These are phyloP conservation scores for Paecilomyces fulvus DNA, from an alignment of 2,329 filamentous ascomycete species.

Conservation along the genomic window DNA sequence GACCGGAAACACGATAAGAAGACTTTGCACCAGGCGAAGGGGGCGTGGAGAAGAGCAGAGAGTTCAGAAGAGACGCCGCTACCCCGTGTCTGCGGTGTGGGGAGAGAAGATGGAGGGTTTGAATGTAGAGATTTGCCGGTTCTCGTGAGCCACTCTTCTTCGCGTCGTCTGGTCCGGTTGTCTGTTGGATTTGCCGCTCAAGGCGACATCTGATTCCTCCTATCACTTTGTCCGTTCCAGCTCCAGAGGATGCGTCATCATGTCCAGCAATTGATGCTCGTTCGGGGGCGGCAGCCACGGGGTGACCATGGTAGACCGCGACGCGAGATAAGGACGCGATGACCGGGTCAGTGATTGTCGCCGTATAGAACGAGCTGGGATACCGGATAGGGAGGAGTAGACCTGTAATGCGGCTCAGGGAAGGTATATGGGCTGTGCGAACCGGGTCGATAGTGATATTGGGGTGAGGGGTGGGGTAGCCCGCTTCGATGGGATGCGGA, in stretches of 20 bases:
- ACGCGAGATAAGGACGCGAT: conserved; percentile 49
- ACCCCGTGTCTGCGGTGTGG: conserved; percentile 52
- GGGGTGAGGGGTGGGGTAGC: conserved; percentile 30
- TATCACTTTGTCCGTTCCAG: conserved; percentile 36
- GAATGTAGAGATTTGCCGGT: conserved; percentile 49
- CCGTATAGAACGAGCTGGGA: conserved; percentile 52
- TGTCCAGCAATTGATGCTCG: conserved; percentile 4
- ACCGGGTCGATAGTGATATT: conserved; percentile 48
- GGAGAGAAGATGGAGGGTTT: conserved; percentile 51
- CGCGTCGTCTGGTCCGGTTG: conserved; percentile 5
- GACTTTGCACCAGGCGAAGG: conserved; percentile 4
- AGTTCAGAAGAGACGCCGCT: conserved; percentile 46
- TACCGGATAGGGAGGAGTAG: conserved; percentile 55
- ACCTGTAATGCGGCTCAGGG: conserved; percentile 49
- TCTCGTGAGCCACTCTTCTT: conserved; percentile 7
- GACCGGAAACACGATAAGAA: conserved; percentile 19
- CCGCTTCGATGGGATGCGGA: conserved; percentile 18
- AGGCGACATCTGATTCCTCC: conserved; percentile 42
- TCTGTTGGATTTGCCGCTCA: conserved; percentile 23
- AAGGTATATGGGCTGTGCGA: conserved; percentile 45
- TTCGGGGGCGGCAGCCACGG: conserved; percentile 19
- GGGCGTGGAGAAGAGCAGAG: conserved; percentile 23
- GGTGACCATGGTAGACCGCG: conserved; percentile 48
- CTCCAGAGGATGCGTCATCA: conserved; percentile 6
- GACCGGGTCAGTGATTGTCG: conserved; percentile 48